Evolutionary conservation across 1,284 basidiomycete genomes (phyloP), one percentile per base, ranked within the genome.

Genomic region (Cystobasidium slooffiae): DNA sequence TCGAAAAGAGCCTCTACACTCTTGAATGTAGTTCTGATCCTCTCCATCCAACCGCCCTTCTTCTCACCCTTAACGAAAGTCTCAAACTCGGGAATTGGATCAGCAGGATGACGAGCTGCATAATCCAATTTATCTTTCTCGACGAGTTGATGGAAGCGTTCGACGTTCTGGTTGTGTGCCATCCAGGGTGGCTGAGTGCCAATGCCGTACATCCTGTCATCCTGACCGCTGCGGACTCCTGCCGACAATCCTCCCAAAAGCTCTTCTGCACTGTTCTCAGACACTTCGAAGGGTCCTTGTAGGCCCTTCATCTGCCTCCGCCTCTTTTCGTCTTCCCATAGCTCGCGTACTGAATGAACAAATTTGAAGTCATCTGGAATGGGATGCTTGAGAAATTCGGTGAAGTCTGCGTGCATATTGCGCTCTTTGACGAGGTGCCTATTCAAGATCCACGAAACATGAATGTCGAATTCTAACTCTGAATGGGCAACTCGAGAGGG

Each of bases 251-350:
- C 80, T 0, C 76, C 78, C 6, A 77, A 76, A 47, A 70, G 59
- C 39, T 73, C 62, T 39, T 66, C 70, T 37, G 70, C 70, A 31
- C 62, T 65, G 43, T 73, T 73, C 24, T 73, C 70, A n/a, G 59
- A 64, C 16, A 66, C 66, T 46, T 69, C 65, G 46, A 64, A 44
- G 12, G 78, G 78, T 0, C 77, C 77, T 1, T 58, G 18, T 55
- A 77, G 75, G 0, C 93, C 93, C 39, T 85, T 86, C 7, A 85
- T 86, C 16, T 82, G 80, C 18, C 95, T 85, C 4, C 94, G 87
- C 10, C 86, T 85, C 10, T 90, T 88, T 81, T 98, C 96, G 78
- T 97, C 94, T 69, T 95, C 91, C 96, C 96, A 99, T 0, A 99
- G 85, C 81, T 97, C 95, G 68, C 90, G 89, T 67, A 98, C 90